phyloP scores from a whole-genome alignment of 73 alveolate genomes.

The Paramecium primaurelia region DNA sequence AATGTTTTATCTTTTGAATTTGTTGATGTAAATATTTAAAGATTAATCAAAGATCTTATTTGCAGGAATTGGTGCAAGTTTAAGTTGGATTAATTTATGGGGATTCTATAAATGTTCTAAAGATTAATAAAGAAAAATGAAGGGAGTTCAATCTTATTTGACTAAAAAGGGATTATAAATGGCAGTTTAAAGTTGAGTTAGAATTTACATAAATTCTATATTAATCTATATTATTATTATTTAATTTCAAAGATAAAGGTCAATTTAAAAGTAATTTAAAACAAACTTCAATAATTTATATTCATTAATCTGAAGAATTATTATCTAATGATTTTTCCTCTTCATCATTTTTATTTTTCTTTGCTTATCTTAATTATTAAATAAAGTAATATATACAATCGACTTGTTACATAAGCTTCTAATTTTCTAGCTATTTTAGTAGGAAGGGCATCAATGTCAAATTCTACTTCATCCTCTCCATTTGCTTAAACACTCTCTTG shows the following conservation, averaged over 20 bases:
- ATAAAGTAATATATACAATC: background rate
- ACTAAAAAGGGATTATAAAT: background rate
- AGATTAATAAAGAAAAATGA: constrained; percentile 45
- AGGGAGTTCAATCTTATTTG: background rate
- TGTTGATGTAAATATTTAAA: background rate
- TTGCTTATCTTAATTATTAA: background rate
- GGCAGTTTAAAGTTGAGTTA: background rate
- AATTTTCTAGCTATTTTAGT: constrained; percentile 51
- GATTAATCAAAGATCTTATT: background rate
- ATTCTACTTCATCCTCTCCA: constrained; percentile 54
- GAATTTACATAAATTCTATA: background rate
- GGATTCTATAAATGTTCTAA: constrained; percentile 34
- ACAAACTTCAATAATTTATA: background rate
- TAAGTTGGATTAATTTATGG: constrained; percentile 43
- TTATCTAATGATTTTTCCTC: background rate
- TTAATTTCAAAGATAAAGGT: background rate
- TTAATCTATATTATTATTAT: background rate
- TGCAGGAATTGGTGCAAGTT: constrained; percentile 36
- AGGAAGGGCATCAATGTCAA: constrained; percentile 55
- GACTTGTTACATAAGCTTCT: constrained; percentile 42
- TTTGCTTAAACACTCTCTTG: background rate
- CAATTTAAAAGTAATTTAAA: background rate
- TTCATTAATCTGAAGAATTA: background rate
- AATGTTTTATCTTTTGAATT: constrained; percentile 15
- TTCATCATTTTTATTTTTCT: background rate